Base-by-base conservation (phyloP, 768 basidiomycete species). In the Panaeolus papilionaceus region DNA sequence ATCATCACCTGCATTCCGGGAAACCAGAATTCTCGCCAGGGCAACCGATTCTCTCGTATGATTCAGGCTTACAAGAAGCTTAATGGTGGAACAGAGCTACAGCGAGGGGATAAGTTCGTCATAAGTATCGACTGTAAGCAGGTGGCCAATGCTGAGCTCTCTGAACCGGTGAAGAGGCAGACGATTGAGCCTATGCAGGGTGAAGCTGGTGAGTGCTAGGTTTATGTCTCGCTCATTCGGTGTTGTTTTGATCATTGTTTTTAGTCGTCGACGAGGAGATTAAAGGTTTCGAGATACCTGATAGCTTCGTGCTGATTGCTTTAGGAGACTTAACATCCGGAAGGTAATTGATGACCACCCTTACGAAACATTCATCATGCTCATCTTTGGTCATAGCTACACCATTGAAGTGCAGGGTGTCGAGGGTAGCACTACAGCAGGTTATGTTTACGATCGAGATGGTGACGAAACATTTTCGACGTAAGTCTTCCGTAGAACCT, bases 61-160 rank as follows among this genome's bases (percentile, higher is more conserved):
- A 45, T 51, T 45, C 54, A 45, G 47, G 49, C 11, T 51, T 47
- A 51, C 45, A 33, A 51, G 64, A 65, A 65, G 33, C 45, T 65
- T 10, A 40, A 40, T 40, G 39, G 39, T 40, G 67, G 67, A n/a
- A 38, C 33, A 23, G 54, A 38, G 26, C 61, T 68, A 42, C 63
- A 68, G 47, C 63, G 67, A n/a, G 67, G 67, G 23, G 67, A 68
- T 51, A 45, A 68, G 62, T 68, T 68, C n/a, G 64, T 68, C 3
- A 64, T 68, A 8, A 68, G 67, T 28, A 61, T 68, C 40, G 67
- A 68, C 28, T 68, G 67, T 45, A 62, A 68, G 63, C 26, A 68
- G 38, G 67, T 68, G 39, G 39, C 39, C 39, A 40, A 40, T 40
- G 9, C 39, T 40, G 39, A 40, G 39, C 39, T 40, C 2, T 40